Base-by-base conservation (phyloP, 441 rosid genomes). In the Francoa sonchifolia region DNA sequence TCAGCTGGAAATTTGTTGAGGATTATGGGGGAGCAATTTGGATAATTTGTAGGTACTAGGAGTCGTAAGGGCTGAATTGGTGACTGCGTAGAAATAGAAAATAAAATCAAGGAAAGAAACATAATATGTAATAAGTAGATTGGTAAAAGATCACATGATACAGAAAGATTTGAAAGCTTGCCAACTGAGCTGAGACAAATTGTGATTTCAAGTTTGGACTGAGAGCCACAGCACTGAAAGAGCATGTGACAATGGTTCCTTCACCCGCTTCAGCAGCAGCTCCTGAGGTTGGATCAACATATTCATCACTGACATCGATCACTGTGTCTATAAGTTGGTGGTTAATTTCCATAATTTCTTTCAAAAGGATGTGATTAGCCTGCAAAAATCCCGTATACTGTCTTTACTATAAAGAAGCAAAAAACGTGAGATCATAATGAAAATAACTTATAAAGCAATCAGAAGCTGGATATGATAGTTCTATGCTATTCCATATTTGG, bases 221-320 rank as follows among this genome's bases (percentile, higher is more conserved):
- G 22, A 55, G 19, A 47, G 60, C 16, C 13, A 55, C 48, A 27
- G 61, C 61, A 42, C 28, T 48, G 47, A 40, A 56, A 35, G 54
- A 56, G 61, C 61, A 56, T 15, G 28, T 48, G 9, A 56, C 44
- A 10, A 56, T 48, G 15, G 49, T 35, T 35, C 61, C 61, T 39
- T 56, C 54, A 29, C 55, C 61, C 6, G 30, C 48, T 25, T 35
- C 55, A 15, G 50, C 48, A 51, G 38, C 42, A 29, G 38, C 48
- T 15, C 23, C 20, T 6, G 55, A 31, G 17, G 39, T 45, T 31
- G 44, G 32, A 41, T 55, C 22, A 18, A 14, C 22, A 11, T 55
- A 43, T 33, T 47, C 61, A 35, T 56, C 37, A 28, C 33, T 48
- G 20, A 56, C 29, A 30, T 42, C 50, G 19, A 56, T 50, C 15